These are phyloP conservation scores for Beauveria bassiana DNA, from an alignment of 2,329 filamentous ascomycete genomes.

Conservation along the genomic window DNA sequence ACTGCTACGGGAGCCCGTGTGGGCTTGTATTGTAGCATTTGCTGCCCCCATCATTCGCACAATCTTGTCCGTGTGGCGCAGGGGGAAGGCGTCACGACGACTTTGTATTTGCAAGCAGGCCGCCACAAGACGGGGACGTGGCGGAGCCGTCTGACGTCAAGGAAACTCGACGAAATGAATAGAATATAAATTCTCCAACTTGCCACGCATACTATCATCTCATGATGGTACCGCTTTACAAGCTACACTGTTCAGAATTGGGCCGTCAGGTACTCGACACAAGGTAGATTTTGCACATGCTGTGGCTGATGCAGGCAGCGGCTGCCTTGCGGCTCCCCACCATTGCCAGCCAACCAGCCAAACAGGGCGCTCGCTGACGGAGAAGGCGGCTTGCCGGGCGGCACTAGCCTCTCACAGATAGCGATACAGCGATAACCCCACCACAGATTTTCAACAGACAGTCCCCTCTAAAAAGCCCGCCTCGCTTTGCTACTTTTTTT, in stretches of 20 bases:
- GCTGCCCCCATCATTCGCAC: not conserved
- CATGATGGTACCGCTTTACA: too few species aligned
- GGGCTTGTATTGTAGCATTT: not conserved
- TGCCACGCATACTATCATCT: too few species aligned
- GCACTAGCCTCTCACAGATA: not conserved
- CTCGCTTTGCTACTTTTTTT: slow-evolving; percentile 1
- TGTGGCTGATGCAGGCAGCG: too few species aligned
- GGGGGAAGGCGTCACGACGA: not conserved
- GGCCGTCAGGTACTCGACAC: too few species aligned
- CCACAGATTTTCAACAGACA: slow-evolving; percentile 13
- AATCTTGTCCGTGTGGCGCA: not conserved
- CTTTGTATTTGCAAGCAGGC: not conserved
- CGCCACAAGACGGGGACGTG: not conserved
- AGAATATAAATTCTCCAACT: too few species aligned
- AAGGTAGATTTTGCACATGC: too few species aligned
- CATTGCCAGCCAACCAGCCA: not conserved
- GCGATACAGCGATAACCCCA: slow-evolving; percentile 6
- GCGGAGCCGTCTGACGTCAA: not conserved
- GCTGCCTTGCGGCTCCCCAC: too few species aligned
- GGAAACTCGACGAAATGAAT: not conserved
- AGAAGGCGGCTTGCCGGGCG: too few species aligned
- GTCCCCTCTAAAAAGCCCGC: slow-evolving; percentile 8
- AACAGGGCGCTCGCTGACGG: not conserved
- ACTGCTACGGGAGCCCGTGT: not conserved
- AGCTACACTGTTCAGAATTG: too few species aligned